These are phyloP conservation scores for Populus simonii DNA, from an alignment of 345 rosid genomes.

Conservation along the genomic window DNA sequence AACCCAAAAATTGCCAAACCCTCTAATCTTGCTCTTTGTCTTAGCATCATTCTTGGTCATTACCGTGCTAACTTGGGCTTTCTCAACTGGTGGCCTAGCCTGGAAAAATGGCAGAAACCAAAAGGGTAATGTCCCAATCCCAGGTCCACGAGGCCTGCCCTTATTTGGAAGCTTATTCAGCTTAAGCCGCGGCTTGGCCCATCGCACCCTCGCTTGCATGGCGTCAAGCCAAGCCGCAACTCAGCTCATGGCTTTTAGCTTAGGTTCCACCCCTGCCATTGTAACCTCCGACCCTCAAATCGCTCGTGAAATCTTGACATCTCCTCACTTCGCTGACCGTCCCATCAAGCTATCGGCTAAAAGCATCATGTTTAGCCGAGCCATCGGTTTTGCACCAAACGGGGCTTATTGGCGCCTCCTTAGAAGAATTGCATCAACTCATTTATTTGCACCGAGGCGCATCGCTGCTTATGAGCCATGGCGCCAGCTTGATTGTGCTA, in stretches of 20 bases:
- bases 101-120: conserved; percentile 47
- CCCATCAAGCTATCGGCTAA: conserved; percentile 45
- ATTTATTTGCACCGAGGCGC: conserved; percentile 43
- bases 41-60: conserved; percentile 14
- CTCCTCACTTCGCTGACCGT: conserved; percentile 39
- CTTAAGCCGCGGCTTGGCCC: conserved; percentile 41
- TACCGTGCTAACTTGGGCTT: conserved; percentile 28
- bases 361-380: conserved; percentile 51
- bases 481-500: conserved; percentile 37
- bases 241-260: conserved; percentile 55
- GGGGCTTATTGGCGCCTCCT: conserved; percentile 52
- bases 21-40: conserved; percentile 10
- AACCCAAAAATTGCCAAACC: conserved; percentile 13
- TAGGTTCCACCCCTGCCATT: conserved; percentile 44
- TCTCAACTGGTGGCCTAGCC: conserved; percentile 39
- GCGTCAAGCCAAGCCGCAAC: conserved; percentile 25
- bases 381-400: conserved; percentile 57
- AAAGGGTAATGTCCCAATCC: conserved; percentile 34
- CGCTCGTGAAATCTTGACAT: conserved; percentile 45
- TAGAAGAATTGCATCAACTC: conserved; percentile 43
- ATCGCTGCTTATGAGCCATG: conserved; percentile 41
- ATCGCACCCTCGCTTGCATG: conserved; percentile 41
- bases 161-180: conserved; percentile 40
- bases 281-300: conserved; percentile 39
- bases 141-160: conserved; percentile 46